Conservation (phyloP, 805 yeast species). For the Myxozyma sirexii region DNA sequence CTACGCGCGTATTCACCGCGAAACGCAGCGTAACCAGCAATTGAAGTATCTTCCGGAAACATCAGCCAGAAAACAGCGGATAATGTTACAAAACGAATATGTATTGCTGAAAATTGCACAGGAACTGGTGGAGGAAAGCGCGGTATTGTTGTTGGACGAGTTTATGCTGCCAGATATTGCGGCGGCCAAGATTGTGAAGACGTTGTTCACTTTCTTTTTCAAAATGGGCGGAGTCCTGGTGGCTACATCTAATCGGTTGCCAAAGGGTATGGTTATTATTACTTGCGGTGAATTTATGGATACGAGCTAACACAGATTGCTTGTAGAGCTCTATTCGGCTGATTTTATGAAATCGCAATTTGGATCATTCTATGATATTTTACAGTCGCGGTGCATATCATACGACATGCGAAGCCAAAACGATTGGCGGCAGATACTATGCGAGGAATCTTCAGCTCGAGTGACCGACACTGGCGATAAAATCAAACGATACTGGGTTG, state of each 20-base stretch:
- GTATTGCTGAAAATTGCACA: slow-evolving; percentile 68
- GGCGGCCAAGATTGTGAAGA: slow-evolving; percentile 67
- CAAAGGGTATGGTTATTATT: slow-evolving; percentile 48
- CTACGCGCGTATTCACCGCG: slow-evolving; percentile 58
- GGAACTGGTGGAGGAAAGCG: slow-evolving; percentile 58
- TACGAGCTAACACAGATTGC: no score
- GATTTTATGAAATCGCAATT: slow-evolving; percentile 64
- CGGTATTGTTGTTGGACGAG: slow-evolving; percentile 68
- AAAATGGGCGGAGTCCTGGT: slow-evolving; percentile 74
- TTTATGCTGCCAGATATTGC: slow-evolving; percentile 79
- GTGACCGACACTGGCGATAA: not conserved
- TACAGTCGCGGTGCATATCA: slow-evolving; percentile 61
- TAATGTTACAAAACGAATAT: slow-evolving; percentile 58
- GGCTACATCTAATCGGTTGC: slow-evolving; percentile 72
- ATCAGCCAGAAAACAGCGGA: slow-evolving; percentile 37
- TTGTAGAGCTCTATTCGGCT: slow-evolving; percentile 57
- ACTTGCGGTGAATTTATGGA: not conserved
- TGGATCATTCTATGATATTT: slow-evolving; percentile 56
- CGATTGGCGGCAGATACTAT: slow-evolving; percentile 56
- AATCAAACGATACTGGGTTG: slow-evolving; percentile 16
- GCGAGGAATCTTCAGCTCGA: slow-evolving; percentile 32
- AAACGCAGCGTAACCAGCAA: slow-evolving; percentile 6
- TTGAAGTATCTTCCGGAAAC: not conserved
- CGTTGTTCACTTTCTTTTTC: slow-evolving; percentile 68
- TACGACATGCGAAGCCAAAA: slow-evolving; percentile 61